Evolutionary conservation across 306 rosid genomes (phyloP), one percentile per base, ranked within the genome.

Genomic region (Acmispon strigosus): DNA sequence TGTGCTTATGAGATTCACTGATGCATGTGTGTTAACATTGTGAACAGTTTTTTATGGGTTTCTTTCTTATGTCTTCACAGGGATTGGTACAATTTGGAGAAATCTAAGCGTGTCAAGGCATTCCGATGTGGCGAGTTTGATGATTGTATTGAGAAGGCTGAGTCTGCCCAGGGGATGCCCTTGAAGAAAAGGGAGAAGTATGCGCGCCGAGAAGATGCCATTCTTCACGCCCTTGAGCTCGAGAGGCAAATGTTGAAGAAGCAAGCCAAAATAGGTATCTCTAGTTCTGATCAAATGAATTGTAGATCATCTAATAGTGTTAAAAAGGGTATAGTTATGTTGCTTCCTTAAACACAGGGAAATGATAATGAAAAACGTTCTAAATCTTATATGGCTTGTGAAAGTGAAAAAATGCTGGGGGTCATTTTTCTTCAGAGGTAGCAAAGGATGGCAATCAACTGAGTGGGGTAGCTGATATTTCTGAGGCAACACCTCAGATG

Each of bases 71-170:
- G 7, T 39, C 51, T 71, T 79, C 36, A 60, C 83, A 92, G 98
- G 75, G 98, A 90, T 78, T 92, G 98, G 96, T 92, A 92, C 84
- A 92, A 92, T 84, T 81, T 92, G 82, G 98, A 92, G 79, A 92
- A 92, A 81, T 92, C 98, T 27, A 92, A 92, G 90, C 96, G 98
- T 14, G 98, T 92, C 15, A 92, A 92, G 80, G 83, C 93, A 39
- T 92, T 92, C 76, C 85, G 98, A 52, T 92, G 96, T 12, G 96
- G 98, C 5, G 98, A 90, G 78, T 92, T 92, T 86, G 98, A 92
- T 78, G 96, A 85, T 62, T 92, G 96, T 73, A 92, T 92, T 78
- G 90, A 82, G 72, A 90, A 78, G 86, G 96, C 92, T 36, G 98
- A 90, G 62, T 81, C 93, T 36, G 68, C 96, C 0, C 93, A 89